phyloP scores from a whole-genome alignment of 768 basidiomycete species.

The Naganishia vaughanmartiniae region DNA sequence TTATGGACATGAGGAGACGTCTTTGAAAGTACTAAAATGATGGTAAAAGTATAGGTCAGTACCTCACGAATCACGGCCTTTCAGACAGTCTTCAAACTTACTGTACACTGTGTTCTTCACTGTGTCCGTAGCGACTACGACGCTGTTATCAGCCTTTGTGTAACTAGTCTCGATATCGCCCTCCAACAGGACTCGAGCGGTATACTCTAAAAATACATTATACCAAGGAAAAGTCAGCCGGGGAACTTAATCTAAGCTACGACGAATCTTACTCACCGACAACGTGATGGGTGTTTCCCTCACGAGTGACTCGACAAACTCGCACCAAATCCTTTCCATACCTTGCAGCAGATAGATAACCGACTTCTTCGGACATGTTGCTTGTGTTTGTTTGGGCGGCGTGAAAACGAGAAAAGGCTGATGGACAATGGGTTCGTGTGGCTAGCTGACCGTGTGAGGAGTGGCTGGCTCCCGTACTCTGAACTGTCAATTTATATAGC shows the following conservation, averaged over 20 bases:
- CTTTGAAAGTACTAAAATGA: constrained; percentile 64
- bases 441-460: background rate
- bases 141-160: constrained; percentile 79
- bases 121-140: constrained; percentile 83
- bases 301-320: constrained; percentile 79
- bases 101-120: constrained; percentile 56
- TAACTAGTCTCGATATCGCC: constrained; percentile 73
- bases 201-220: constrained; percentile 61
- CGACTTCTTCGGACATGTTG: constrained; percentile 32
- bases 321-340: constrained; percentile 82
- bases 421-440: background rate
- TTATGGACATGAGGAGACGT: constrained; percentile 78
- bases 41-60: constrained; percentile 28
- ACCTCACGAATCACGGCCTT: background rate
- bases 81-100: constrained; percentile 29
- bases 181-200: constrained; percentile 73
- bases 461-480: background rate
- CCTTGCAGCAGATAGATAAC: constrained; percentile 42
- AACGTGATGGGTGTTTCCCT: constrained; percentile 43
- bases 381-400: background rate
- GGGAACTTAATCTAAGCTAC: too few species aligned
- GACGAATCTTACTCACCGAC: constrained; percentile 25
- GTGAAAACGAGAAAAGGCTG: background rate
- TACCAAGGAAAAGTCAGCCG: background rate
- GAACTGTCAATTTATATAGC: background rate